These are phyloP conservation scores for Fusarium sp. DNA, from an alignment of 2,329 filamentous ascomycete genomes.

Conservation along the genomic window DNA sequence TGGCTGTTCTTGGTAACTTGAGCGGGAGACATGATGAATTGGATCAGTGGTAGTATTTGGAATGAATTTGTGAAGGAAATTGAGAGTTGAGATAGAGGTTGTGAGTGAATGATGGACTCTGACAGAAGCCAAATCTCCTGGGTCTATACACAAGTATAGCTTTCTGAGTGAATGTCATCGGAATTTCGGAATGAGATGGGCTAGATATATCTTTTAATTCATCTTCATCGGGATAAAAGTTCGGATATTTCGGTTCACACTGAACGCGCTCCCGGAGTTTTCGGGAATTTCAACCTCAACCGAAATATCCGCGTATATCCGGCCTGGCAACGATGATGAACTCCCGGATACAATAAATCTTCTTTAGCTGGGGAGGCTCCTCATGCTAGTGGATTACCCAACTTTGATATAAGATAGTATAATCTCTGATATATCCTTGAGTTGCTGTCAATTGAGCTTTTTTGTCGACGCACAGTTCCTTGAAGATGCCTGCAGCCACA, in stretches of 20 bases:
- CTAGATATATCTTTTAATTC: not conserved
- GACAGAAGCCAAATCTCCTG: not conserved
- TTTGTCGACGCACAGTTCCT: not conserved
- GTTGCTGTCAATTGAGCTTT: not conserved
- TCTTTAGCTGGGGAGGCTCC: too few relatives aligned
- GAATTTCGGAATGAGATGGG: not conserved
- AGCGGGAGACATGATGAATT: not conserved
- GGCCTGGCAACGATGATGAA: not conserved
- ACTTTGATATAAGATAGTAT: not conserved
- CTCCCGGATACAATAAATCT: too few relatives aligned
- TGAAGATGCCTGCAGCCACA: slow-evolving; percentile 2
- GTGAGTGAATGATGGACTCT: not conserved
- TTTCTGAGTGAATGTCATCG: not conserved
- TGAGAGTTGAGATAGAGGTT: not conserved
- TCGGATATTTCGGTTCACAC: not conserved
- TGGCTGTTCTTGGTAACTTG: not conserved
- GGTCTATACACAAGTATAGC: not conserved
- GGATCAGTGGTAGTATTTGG: not conserved
- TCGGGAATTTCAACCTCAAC: not conserved
- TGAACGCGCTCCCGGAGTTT: not conserved
- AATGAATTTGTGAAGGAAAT: not conserved
- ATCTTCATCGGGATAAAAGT: not conserved
- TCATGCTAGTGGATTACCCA: too few relatives aligned
- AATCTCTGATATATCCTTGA: too few relatives aligned
- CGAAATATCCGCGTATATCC: not conserved